A percentile compares a stretch with the other conserved stretches of the same genome.
These are phyloP conservation scores for Pythium grandisporangium DNA, from an alignment of 352 stramenopile genomes.

Conservation along the genomic window DNA sequence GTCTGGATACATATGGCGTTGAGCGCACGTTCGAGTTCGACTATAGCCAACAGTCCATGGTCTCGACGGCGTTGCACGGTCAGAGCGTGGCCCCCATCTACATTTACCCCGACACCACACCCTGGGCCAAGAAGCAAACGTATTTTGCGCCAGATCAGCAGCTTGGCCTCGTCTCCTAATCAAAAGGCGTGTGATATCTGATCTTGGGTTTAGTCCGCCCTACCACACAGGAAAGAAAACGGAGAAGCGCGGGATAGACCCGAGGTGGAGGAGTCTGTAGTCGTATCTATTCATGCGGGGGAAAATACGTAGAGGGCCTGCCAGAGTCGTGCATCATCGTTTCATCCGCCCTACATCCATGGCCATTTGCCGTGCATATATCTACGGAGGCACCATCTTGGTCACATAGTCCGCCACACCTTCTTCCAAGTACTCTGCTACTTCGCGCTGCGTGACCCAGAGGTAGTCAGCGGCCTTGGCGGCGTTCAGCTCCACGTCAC, in stretches of 20 bases:
- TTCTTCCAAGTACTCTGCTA: conserved; percentile 65
- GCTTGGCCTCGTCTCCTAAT: conserved; percentile 24
- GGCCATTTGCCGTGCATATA: too few relatives aligned
- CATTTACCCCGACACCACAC: conserved; percentile 61
- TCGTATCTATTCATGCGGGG: too few relatives aligned
- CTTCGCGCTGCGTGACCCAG: conserved; percentile 69
- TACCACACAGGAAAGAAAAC: too few relatives aligned
- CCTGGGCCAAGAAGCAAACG: conserved; percentile 40
- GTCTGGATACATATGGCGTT: conserved; percentile 52
- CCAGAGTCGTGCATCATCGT: too few relatives aligned
- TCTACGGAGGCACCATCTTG: conserved; percentile 76
- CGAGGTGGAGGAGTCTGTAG: too few relatives aligned
- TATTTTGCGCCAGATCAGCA: conserved; percentile 47
- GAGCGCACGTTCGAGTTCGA: conserved; percentile 69
- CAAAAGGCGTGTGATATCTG: too few relatives aligned
- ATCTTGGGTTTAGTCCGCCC: too few relatives aligned
- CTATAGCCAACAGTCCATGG: conserved; percentile 75
- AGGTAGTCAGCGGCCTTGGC: conserved; percentile 62
- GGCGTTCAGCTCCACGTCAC: conserved; percentile 52
- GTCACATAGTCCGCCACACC: conserved; percentile 61
- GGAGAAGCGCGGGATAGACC: too few relatives aligned
- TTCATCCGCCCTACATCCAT: too few relatives aligned
- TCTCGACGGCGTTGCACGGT: conserved; percentile 36
- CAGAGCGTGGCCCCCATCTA: conserved; percentile 57
- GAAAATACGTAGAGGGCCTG: too few relatives aligned